Base-by-base conservation (phyloP, 345 rosid species). In the Gossypium turneri region DNA sequence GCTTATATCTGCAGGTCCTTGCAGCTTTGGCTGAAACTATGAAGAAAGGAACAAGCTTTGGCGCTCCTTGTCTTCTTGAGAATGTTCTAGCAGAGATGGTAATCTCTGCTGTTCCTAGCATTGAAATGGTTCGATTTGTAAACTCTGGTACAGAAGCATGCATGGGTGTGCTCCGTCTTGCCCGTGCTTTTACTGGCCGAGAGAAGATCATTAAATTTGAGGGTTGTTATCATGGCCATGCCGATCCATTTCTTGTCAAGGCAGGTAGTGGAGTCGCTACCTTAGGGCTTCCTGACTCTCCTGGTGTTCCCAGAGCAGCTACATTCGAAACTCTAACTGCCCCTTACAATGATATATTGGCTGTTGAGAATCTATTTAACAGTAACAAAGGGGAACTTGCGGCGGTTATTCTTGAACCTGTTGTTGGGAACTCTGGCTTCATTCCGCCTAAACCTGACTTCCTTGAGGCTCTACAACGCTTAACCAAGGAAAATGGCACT, bases 181-280 rank as follows among this genome's bases (percentile, higher is more conserved):
- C 98, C n/a, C 88, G 99, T 69, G 96, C 98, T n/a, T 91, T 74
- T 69, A 93, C 98, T 16, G 85, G 89, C 47, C 81, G 85, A 43
- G 86, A 84, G 38, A 93, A 91, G 72, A 79, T 95, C 44, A 85
- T 95, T 78, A 91, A 95, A 84, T 95, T 95, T 3, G 94, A 95
- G 85, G 99, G 99, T 27, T 93, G 99, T 83, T 93, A 91, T 73
- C 99, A 95, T 62, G 99, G 98, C 62, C 99, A 91, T 76, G 99
- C 99, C 4, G 96, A 91, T 81, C 93, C 98, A 12, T 95, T 83
- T 70, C 96, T 95, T 68, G 97, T 95, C 68, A 91, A 93, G 82
- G 98, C 99, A 9, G 99, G 99, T 25, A 94, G 98, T 72, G 99
- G 99, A 70, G 98, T 91, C 73, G 99, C 97, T 56, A 93, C 99